phyloP scores from a whole-genome alignment of 768 basidiomycete species.

The Cyclocybe cylindracea region DNA sequence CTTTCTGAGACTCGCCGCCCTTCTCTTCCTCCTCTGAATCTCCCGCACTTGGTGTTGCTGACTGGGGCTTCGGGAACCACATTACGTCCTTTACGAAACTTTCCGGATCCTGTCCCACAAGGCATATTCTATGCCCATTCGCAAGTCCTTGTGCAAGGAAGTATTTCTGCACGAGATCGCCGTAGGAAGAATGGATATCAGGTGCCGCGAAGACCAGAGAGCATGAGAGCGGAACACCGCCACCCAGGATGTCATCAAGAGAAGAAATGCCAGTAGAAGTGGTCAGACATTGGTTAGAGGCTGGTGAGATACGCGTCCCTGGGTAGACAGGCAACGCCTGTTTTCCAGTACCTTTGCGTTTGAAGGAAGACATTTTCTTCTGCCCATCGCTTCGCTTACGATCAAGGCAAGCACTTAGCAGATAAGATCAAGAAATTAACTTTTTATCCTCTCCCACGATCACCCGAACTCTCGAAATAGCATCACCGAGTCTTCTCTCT shows the following conservation, averaged over 20 bases:
- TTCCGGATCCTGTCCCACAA: constrained; percentile 61
- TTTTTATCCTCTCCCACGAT: not conserved
- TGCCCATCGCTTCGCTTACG: not conserved
- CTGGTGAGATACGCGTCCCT: constrained; percentile 62
- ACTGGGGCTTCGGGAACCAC: constrained; percentile 62
- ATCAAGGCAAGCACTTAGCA: constrained; percentile 6
- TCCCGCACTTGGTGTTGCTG: constrained; percentile 10
- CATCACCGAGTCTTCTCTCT: constrained; percentile 13
- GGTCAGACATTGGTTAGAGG: constrained; percentile 54
- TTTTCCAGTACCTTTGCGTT: constrained; percentile 55
- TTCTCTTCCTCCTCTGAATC: constrained; percentile 37
- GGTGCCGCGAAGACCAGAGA: constrained; percentile 76
- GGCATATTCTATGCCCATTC: constrained; percentile 63
- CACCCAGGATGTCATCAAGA: constrained; percentile 93
- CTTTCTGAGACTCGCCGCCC: constrained; percentile 50
- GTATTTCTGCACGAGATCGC: constrained; percentile 83
- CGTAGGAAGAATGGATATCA: constrained; percentile 85
- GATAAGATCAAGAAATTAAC: constrained; percentile 7
- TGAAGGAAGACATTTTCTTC: constrained; percentile 75
- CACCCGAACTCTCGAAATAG: too few species aligned
- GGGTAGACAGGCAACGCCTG: constrained; percentile 34
- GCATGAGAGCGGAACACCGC: constrained; percentile 84
- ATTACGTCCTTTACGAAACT: constrained; percentile 72
- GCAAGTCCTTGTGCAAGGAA: constrained; percentile 87
- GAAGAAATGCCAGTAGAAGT: constrained; percentile 90